Base-by-base conservation (phyloP, 2,329 filamentous ascomycete genomes). In the Fusarium setosum region DNA sequence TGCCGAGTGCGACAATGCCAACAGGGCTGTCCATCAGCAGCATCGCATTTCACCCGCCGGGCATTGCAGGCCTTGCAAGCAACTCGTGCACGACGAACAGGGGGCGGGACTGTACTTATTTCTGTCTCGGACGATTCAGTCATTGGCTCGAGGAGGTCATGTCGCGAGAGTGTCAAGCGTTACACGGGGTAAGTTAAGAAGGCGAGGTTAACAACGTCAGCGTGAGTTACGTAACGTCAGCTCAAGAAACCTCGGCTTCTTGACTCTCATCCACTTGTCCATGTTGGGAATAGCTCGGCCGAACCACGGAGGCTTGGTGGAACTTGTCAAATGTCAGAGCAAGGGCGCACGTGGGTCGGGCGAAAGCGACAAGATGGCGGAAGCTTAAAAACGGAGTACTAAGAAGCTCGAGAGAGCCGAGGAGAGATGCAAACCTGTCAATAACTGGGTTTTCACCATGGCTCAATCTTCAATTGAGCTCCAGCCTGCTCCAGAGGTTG, bases 61-160 rank as follows among this genome's bases (percentile, higher is more conserved):
- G 56, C 38, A 6, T 70, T 55, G 24, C 67, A 70, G 4, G 67
- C 67, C 8, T 70, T 70, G 11, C 67, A 70, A 21, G 67, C 67
- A 4, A 69, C 53, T 0, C 67, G 67, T 3, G 64, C 44, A 20
- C 69, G 64, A 13, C 52, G 61, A 1, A 56, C 13, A 12, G 15
- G 15, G 7, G 42, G 42, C 18, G 24, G 3, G 9, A 21, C 20
- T 35, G 32, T n/a, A n/a, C n/a, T n/a, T n/a, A n/a, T n/a, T n/a
- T n/a, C n/a, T n/a, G n/a, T n/a, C n/a, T n/a, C n/a, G n/a, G n/a
- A n/a, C n/a, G n/a, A n/a, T n/a, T n/a, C n/a, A n/a, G n/a, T n/a
- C n/a, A n/a, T n/a, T n/a, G n/a, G n/a, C n/a, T n/a, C n/a, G n/a
- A n/a, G n/a, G n/a, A n/a, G n/a, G n/a, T n/a, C n/a, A n/a, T n/a